Base-by-base conservation (phyloP, 2,329 filamentous ascomycete species). In the Pseudopithomyces maydicus region DNA sequence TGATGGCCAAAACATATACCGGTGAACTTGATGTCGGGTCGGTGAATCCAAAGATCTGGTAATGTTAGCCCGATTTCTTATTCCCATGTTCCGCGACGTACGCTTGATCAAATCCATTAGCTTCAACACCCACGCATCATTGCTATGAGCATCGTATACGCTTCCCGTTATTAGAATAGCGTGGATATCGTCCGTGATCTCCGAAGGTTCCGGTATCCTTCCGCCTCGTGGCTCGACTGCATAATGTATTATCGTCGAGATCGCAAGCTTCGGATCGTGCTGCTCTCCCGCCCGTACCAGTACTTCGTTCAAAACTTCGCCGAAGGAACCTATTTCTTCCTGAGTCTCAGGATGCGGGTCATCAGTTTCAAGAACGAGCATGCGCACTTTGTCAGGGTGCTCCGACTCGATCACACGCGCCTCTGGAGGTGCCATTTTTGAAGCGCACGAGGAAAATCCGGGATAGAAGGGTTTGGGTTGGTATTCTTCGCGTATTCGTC, bases 361-460 rank as follows among this genome's bases (percentile, higher is more conserved):
- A 62, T 87, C 85, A 0, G 84, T 87, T 69, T 87, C 85, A 7
- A 87, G 78, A 56, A 87, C 83, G 52, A 87, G 74, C 68, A 81
- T 79, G 59, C 78, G 77, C 39, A 79, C 70, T 42, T 70, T 75
- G 11, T 73, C 68, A 1, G 66, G 58, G 26, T 71, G 70, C 42
- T 65, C 49, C 17, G 67, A 70, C 10, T 61, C 42, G 1, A 71
- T 59, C 11, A 58, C 62, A n/a, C 64, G 57, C 22, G 68, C 64
- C 49, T 61, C 62, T 14, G 64, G 64, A 17, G 68, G 65, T 42
- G 57, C 64, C 69, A 72, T 73, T 1, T 41, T 53, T 20, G 51
- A 42, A 26, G 51, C 23, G 15, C 20, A 32, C 19, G 33, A 39
- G 7, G 39, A 52, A 38, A 45, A 45, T 42, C 23, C 26, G 38